Base-by-base conservation (phyloP, 768 basidiomycete species). In the Amanita inopinata region DNA sequence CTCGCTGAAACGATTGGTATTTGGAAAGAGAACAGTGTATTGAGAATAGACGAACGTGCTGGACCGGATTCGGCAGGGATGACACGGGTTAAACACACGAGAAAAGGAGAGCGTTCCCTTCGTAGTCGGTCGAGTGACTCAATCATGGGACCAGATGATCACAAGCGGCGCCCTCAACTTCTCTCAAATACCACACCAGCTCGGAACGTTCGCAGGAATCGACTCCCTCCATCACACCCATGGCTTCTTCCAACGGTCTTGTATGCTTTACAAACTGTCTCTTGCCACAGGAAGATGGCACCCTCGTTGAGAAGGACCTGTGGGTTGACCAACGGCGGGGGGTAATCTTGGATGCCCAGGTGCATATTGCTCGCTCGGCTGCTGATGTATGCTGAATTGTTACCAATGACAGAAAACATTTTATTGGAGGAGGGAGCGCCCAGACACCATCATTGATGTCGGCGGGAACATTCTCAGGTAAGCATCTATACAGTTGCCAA, bases 181-280 rank as follows among this genome's bases (percentile, higher is more conserved):
- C 35, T 32, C 15, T 37, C 36, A 45, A 45, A 46, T 46, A 39
- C 23, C 19, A 7, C 10, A 3, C 30, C 3, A 11, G 5, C 22
- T 24, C 24, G 19, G 20, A 11, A 10, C 28, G 19, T 7, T 6
- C 33, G 33, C 15, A n/a, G n/a, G n/a, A n/a, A 14, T 15, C 33
- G 12, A 14, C n/a, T 39, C 31, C 34, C 30, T 33, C 47, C 6
- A n/a, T 37, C 41, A 35, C 24, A 33, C 30, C 52, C 31, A 72
- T 70, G 69, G 54, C 64, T 46, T 66, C 71, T 39, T 32, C 64
- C 3, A 87, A 88, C 59, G 76, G 74, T 34, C 69, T 91, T 18
- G 63, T 89, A 38, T 86, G 89, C 61, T 89, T 92, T 62, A 91
- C 89, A 28, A 91, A 92, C 60, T 89, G 89, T 51, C 60, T 83